Base-by-base conservation (phyloP, 495 filamentous ascomycete genomes). In the Massariosphaeria phaeospora region DNA sequence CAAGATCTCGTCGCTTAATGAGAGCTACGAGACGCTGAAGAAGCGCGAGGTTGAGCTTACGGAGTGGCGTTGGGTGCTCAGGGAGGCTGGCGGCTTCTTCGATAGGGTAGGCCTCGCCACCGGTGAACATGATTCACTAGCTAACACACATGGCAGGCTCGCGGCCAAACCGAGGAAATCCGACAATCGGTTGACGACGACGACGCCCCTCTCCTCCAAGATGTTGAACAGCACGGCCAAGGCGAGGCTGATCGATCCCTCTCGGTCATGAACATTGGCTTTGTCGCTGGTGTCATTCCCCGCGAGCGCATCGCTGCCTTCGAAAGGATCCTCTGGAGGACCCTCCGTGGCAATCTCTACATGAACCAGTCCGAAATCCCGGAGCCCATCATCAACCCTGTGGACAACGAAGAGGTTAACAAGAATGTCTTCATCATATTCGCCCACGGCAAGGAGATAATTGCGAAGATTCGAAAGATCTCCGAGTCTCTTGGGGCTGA, bases 401-500 rank as follows among this genome's bases (percentile, higher is more conserved):
- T 80, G 60, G 95, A 81, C 73, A 95, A 96, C 70, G 93, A 97
- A 70, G 76, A 84, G 40, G 77, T 94, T 56, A 82, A 83, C 71
- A 99, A 99, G 83, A 99, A 95, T 64, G 93, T 97, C 51, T 99
- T 97, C 63, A 91, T 99, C 55, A 97, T 99, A 66, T 99, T 99
- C 66, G 91, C 94, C 23, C 94, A 99, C 61, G 93, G 93, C 62
- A 96, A 95, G 69, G 91, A 95, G 70, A 93, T 99, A 64, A 82
- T 99, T 59, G 85, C 90, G 55, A 97, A 97, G 79, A 99, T 99
- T 67, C 82, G 93, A 61, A 96, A 96, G 77, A 96, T 99, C 48
- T 95, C 91, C 11, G 93, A 99, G 72, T 96, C 90, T 1, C 82
- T 99, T 66, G 87, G 93, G 44, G 91, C 94, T 56, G 87, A 93